Percentiles rank a stretch among this genome's conserved stretches.
Conservation (phyloP, 768 basidiomycete species). For the Pulveroboletus sp. region DNA sequence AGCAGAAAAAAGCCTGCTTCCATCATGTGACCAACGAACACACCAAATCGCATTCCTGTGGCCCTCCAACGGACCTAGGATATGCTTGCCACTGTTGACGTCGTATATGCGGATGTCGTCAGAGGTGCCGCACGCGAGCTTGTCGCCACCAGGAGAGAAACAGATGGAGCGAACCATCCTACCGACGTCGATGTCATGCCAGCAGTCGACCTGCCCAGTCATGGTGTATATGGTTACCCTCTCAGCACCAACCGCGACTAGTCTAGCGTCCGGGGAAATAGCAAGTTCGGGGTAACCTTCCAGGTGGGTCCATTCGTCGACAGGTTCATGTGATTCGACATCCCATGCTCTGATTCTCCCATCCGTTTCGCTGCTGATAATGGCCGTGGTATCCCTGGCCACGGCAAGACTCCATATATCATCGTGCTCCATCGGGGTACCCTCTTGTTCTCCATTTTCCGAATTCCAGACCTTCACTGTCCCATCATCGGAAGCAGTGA, state of each 20-base stretch:
- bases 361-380: no score
- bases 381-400: background rate
- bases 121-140: background rate
- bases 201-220: background rate
- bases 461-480: background rate
- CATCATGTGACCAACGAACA: constrained; percentile 9
- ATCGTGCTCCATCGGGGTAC: background rate
- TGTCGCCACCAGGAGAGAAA: constrained; percentile 1
- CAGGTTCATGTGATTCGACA: no score
- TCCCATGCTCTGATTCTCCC: no score
- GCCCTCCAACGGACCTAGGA: background rate
- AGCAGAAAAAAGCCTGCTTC: constrained; percentile 2
- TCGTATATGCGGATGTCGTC: background rate
- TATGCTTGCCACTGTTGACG: background rate
- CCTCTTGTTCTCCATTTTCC: background rate
- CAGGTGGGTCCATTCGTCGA: no score
- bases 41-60: background rate
- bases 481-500: background rate
- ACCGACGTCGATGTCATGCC: background rate
- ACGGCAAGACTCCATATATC: background rate
- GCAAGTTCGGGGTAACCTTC: no score
- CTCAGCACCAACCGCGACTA: no score
- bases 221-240: background rate
- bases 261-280: no score
- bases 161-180: background rate